phyloP scores from a whole-genome alignment of 179 eudicot genomes.

The Beta corolliflora region DNA sequence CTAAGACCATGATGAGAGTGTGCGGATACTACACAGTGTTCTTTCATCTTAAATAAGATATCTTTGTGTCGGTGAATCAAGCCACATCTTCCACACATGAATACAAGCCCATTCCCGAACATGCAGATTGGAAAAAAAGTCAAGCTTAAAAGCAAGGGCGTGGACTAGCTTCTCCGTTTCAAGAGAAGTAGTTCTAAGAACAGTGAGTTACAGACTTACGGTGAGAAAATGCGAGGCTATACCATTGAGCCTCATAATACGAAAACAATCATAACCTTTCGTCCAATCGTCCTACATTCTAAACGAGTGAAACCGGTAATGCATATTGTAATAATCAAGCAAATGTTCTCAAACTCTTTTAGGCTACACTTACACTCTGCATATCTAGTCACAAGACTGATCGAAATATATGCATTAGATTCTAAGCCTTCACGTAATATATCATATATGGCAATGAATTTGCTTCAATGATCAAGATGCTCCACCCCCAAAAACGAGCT shows the following conservation, averaged over 20 bases:
- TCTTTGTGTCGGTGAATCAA: conserved; percentile 44
- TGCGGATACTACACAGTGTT: conserved; percentile 45
- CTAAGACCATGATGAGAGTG: conserved; percentile 56
- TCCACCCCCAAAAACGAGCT: conserved; percentile 48
- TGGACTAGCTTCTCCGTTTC: too few species aligned
- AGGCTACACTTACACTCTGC: conserved; percentile 27
- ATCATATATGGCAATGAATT: conserved; percentile 47
- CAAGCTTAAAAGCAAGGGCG: too few species aligned
- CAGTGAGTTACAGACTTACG: conserved; percentile 31
- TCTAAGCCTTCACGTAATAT: conserved; percentile 50
- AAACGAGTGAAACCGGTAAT: conserved; percentile 59
- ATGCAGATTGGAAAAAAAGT: too few species aligned
- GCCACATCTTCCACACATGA: conserved; percentile 52
- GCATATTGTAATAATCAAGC: conserved; percentile 35
- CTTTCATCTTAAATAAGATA: conserved; percentile 45
- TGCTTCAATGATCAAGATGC: conserved; percentile 54
- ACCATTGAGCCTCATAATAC: conserved; percentile 52
- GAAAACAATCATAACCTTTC: conserved; percentile 44
- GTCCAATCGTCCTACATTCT: conserved; percentile 31
- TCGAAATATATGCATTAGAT: conserved; percentile 39
- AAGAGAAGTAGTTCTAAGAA: conserved; percentile 26
- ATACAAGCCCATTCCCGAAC: conserved; percentile 62
- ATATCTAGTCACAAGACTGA: conserved; percentile 49
- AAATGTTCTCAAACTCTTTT: conserved; percentile 32
- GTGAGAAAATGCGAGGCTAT: conserved; percentile 45